phyloP scores from a whole-genome alignment of 192 early-diverging fungal species.

The Backusella australiensis region DNA sequence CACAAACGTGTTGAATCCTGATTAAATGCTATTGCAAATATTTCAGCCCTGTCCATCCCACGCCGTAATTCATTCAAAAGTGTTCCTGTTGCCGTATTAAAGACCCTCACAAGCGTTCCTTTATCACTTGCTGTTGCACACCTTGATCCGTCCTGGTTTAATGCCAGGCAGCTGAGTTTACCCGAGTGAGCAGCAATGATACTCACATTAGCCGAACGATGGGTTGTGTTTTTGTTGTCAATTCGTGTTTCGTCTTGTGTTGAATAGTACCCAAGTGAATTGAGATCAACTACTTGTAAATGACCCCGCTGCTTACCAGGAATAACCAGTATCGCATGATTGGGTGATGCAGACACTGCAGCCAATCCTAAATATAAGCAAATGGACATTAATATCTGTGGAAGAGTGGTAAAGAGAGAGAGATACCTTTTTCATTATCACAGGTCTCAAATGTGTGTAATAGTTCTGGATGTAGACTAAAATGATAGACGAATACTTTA shows the following conservation, averaged over 20 bases:
- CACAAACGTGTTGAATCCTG: slow-evolving; percentile 73
- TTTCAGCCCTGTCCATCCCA: slow-evolving; percentile 85
- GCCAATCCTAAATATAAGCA: slow-evolving; percentile 47
- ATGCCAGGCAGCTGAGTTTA: slow-evolving; percentile 71
- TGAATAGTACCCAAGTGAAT: slow-evolving; percentile 30
- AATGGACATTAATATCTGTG: neutral
- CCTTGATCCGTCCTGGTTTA: slow-evolving; percentile 74
- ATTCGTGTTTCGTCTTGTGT: neutral
- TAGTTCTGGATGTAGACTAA: slow-evolving; percentile 64
- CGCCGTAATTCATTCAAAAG: slow-evolving; percentile 84
- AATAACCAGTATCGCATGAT: slow-evolving; percentile 78
- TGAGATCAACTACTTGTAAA: slow-evolving; percentile 79
- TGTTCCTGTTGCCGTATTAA: slow-evolving; percentile 68
- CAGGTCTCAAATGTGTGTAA: slow-evolving; percentile 82
- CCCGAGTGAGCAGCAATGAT: slow-evolving; percentile 85
- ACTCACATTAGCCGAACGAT: slow-evolving; percentile 54
- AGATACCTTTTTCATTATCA: slow-evolving; percentile 67
- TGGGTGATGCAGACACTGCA: slow-evolving; percentile 62
- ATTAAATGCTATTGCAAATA: slow-evolving; percentile 89
- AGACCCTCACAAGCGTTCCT: slow-evolving; percentile 91
- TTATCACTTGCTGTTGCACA: slow-evolving; percentile 86
- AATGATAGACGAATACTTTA: slow-evolving; percentile 80
- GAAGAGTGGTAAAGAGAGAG: neutral
- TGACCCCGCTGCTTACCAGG: slow-evolving; percentile 82
- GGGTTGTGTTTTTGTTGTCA: slow-evolving; percentile 24